These are phyloP conservation scores for Trichoderma virens DNA, from an alignment of 495 filamentous ascomycete species.

Conservation along the genomic window DNA sequence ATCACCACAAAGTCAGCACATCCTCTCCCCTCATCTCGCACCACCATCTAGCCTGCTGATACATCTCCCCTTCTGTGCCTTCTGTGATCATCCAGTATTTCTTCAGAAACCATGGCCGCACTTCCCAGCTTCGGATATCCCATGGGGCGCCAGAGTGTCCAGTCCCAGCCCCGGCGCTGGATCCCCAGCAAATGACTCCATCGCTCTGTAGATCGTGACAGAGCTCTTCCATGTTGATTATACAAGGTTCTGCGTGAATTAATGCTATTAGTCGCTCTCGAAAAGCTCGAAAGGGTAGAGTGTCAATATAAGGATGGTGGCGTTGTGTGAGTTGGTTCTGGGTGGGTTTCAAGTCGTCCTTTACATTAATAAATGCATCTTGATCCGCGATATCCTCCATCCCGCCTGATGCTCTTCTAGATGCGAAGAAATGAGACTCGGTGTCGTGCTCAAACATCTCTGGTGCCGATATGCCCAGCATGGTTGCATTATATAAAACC, in stretches of 20 bases:
- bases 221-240: slow-evolving; percentile 18
- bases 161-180: slow-evolving; percentile 1
- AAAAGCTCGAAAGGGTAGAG: not conserved
- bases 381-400: not conserved
- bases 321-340: not conserved
- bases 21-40: slow-evolving; percentile 7
- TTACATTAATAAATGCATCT: not conserved
- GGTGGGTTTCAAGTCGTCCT: not conserved
- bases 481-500: not conserved
- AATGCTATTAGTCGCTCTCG: not conserved
- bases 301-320: not conserved
- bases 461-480: not conserved
- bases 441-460: not conserved
- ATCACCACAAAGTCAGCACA: not conserved
- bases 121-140: slow-evolving; percentile 16
- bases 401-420: no score
- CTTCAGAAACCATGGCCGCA: slow-evolving; percentile 15
- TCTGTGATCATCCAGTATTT: slow-evolving; percentile 15
- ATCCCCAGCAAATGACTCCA: slow-evolving; percentile 20
- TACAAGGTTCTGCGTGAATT: slow-evolving; percentile 11
- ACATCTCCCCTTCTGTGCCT: slow-evolving; percentile 12
- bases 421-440: not conserved
- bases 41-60: slow-evolving; percentile 2
- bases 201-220: slow-evolving; percentile 19
- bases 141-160: slow-evolving; percentile 13